Conservation (phyloP, 331 rosid species). For the Cydonia oblonga region DNA sequence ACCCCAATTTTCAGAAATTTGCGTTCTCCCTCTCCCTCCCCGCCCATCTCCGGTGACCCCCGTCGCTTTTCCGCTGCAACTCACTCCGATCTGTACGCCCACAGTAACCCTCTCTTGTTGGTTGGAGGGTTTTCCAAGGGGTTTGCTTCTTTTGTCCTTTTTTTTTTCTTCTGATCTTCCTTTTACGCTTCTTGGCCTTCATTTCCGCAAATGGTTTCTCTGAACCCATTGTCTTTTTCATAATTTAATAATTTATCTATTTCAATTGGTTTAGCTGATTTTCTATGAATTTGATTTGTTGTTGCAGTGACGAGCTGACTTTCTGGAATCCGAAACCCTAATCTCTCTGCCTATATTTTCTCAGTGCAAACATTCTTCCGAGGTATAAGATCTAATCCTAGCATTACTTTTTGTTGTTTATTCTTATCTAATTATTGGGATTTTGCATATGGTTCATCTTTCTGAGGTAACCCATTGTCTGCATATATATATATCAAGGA, state of each 20-base stretch:
- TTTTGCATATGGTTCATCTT: too few species aligned
- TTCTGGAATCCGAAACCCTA: constrained; percentile 1
- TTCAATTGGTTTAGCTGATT: neutral
- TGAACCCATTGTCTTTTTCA: neutral
- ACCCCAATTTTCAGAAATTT: neutral
- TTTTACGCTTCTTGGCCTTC: neutral
- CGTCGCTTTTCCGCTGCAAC: neutral
- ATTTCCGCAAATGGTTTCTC: neutral
- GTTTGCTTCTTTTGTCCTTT: neutral
- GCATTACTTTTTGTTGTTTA: neutral
- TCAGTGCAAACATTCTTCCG: neutral
- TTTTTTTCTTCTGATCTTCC: neutral
- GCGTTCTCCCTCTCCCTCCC: neutral
- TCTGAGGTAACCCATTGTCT: too few species aligned
- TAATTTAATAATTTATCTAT: neutral
- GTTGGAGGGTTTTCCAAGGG: neutral
- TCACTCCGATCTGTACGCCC: neutral
- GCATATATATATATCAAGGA: too few species aligned
- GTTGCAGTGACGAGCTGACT: neutral
- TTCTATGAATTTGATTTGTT: neutral
- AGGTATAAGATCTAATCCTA: neutral
- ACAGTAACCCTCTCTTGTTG: neutral
- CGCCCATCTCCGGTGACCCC: neutral
- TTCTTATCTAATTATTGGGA: neutral
- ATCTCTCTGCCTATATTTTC: neutral